Evolutionary conservation across 306 rosid species (phyloP).

Genomic region (Acacia acuminata): DNA sequence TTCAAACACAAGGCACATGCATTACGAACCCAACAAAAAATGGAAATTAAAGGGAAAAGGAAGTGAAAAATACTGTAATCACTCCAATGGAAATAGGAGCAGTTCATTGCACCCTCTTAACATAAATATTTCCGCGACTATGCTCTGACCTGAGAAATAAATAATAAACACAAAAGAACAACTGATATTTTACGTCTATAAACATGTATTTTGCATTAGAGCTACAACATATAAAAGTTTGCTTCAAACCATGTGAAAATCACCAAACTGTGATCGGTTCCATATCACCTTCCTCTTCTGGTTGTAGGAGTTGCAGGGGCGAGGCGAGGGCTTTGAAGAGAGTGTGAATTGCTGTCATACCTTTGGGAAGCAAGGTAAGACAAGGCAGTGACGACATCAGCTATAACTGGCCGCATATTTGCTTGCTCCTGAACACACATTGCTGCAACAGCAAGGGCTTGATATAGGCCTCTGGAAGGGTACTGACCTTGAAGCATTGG

Average conservation of each 20-base stretch:
- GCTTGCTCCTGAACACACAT: conserved; percentile 96
- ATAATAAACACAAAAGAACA: conserved; percentile 30
- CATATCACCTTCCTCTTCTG: conserved; percentile 50
- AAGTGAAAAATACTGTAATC: conserved; percentile 12
- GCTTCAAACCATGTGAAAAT: conserved; percentile 29
- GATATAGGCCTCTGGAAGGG: conserved; percentile 75
- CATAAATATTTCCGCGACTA: conserved; percentile 28
- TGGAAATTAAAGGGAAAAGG: conserved; percentile 19
- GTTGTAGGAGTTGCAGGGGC: conserved; percentile 63
- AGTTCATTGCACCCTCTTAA: conserved; percentile 20
- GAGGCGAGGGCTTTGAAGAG: conserved; percentile 58
- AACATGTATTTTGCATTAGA: conserved; percentile 31
- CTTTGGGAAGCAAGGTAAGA: conserved; percentile 81
- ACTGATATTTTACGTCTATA: conserved; percentile 33
- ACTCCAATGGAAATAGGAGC: conserved; percentile 39
- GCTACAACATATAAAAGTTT: conserved; percentile 5
- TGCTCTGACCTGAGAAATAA: conserved; percentile 5
- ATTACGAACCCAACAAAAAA: conserved; percentile 24
- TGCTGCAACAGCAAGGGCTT: conserved; percentile 86
- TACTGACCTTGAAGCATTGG: conserved; percentile 81
- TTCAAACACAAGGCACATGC: conserved; percentile 11
- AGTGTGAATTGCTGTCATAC: conserved; percentile 51
- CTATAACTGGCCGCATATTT: conserved; percentile 74
- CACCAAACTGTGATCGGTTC: conserved; percentile 39
- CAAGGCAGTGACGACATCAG: conserved; percentile 93